Conservation (phyloP, 2,329 filamentous ascomycete species). For the Venturia asperata region DNA sequence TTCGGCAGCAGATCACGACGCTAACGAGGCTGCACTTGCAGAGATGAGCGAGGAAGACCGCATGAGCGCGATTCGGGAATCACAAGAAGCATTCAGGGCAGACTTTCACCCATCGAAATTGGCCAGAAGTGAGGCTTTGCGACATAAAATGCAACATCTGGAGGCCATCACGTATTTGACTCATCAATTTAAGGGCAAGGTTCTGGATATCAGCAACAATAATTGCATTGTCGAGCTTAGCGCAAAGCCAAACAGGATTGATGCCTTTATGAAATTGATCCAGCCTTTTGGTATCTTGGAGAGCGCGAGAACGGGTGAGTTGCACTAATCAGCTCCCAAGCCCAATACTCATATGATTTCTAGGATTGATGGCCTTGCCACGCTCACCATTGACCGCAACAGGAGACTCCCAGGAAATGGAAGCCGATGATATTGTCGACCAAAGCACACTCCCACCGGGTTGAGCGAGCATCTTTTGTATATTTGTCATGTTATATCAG, state of each 20-base stretch:
- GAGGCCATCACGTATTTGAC: conserved; percentile 93
- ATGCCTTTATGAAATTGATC: conserved; percentile 96
- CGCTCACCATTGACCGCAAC: conserved; percentile 78
- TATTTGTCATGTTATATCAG: not conserved
- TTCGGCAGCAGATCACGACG: conserved; percentile 43
- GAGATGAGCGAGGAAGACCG: conserved; percentile 21
- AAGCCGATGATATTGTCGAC: conserved; percentile 91
- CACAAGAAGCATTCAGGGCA: conserved; percentile 35
- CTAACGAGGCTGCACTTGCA: conserved; percentile 20
- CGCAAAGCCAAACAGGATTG: conserved; percentile 86
- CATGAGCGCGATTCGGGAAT: conserved; percentile 23
- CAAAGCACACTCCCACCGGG: conserved; percentile 89
- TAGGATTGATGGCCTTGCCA: conserved; percentile 86
- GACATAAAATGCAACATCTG: conserved; percentile 96
- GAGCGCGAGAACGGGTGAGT: conserved; percentile 73
- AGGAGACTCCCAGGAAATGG: conserved; percentile 69
- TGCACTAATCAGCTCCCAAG: conserved; percentile 1
- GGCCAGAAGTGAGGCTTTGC: conserved; percentile 76
- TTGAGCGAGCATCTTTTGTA: conserved; percentile 39
- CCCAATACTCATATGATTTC: conserved; percentile 22
- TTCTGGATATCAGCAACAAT: conserved; percentile 94
- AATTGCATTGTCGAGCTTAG: conserved; percentile 98
- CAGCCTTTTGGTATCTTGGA: conserved; percentile 93
- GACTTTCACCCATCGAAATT: conserved; percentile 90
- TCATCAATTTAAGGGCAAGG: conserved; percentile 96